Conservation (phyloP, 352 stramenopile species). For the Phytophthora hybrid region DNA sequence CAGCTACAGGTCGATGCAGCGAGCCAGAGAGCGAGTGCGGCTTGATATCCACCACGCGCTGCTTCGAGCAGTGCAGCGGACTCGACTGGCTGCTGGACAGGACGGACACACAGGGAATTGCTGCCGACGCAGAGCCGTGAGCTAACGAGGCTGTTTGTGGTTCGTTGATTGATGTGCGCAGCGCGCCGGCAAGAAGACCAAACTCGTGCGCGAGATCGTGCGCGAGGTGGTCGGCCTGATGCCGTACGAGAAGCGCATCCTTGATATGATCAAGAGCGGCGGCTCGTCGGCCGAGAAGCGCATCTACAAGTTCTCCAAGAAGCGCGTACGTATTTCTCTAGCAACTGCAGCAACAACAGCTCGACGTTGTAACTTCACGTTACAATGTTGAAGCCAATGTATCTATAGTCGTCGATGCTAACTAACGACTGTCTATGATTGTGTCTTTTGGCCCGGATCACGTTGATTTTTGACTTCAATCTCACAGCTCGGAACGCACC, state of each 20-base stretch:
- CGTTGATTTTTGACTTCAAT: not conserved
- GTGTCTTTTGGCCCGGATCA: constrained; percentile 1
- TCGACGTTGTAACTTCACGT: not conserved
- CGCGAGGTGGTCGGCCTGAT: constrained; percentile 98
- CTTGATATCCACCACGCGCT: not conserved
- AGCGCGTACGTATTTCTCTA: constrained; percentile 92
- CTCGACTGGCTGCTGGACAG: not conserved
- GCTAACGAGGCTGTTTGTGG: constrained; percentile 23
- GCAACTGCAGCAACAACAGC: not conserved
- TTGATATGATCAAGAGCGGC: constrained; percentile 99
- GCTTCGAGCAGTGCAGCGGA: not conserved
- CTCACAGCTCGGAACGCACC: constrained; percentile 96
- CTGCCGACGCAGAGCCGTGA: not conserved
- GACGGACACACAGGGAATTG: not conserved
- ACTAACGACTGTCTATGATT: constrained; percentile 32
- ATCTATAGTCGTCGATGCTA: not conserved
- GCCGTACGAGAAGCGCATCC: constrained; percentile 99
- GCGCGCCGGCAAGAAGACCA: constrained; percentile 95
- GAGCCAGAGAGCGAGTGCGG: not conserved
- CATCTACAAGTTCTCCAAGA: constrained; percentile 99
- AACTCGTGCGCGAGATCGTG: constrained; percentile 95
- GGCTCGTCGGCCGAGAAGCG: constrained; percentile 97
- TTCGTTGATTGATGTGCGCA: constrained; percentile 37
- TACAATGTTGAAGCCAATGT: not conserved
- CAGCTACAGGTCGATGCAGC: not conserved